Conservation (phyloP, 129 eudicot species). For the Ambrosia trifida region DNA sequence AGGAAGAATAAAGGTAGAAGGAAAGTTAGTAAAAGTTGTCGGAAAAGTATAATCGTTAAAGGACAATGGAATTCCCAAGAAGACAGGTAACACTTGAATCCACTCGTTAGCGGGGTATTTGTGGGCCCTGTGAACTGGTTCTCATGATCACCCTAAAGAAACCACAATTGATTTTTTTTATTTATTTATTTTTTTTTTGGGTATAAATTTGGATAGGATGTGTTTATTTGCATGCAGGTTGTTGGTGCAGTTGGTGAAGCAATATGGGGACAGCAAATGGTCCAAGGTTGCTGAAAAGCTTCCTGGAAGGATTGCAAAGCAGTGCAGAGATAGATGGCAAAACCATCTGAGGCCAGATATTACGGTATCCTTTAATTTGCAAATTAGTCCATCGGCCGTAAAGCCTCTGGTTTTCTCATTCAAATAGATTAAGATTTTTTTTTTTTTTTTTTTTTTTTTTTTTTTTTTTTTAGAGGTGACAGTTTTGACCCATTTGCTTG, state of each 20-base stretch:
- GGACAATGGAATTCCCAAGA: slow-evolving; percentile 65
- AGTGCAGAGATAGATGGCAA: slow-evolving; percentile 82
- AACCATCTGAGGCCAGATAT: slow-evolving; percentile 72
- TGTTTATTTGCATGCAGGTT: slow-evolving; percentile 33
- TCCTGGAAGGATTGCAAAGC: slow-evolving; percentile 76
- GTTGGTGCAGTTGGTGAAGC: slow-evolving; percentile 51
- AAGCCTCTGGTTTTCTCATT: not conserved
- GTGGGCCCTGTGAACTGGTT: no score
- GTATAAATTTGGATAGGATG: not conserved
- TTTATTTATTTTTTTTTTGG: not conserved
- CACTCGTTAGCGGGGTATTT: not conserved
- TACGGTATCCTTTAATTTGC: slow-evolving; percentile 43
- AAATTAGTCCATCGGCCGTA: not conserved
- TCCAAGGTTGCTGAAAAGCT: slow-evolving; percentile 57
- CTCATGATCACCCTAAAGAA: no score
- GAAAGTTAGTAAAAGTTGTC: slow-evolving; percentile 21
- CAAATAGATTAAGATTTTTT: not conserved
- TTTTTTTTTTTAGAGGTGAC: no score
- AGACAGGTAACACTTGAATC: slow-evolving; percentile 42
- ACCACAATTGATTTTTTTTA: not conserved
- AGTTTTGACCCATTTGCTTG: not conserved
- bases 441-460: no score
- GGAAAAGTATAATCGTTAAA: slow-evolving; percentile 34
- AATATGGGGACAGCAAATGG: slow-evolving; percentile 62
- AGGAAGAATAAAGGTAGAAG: slow-evolving; percentile 15